Base-by-base conservation (phyloP, 179 eudicot species). In the Corrigiola litoralis region DNA sequence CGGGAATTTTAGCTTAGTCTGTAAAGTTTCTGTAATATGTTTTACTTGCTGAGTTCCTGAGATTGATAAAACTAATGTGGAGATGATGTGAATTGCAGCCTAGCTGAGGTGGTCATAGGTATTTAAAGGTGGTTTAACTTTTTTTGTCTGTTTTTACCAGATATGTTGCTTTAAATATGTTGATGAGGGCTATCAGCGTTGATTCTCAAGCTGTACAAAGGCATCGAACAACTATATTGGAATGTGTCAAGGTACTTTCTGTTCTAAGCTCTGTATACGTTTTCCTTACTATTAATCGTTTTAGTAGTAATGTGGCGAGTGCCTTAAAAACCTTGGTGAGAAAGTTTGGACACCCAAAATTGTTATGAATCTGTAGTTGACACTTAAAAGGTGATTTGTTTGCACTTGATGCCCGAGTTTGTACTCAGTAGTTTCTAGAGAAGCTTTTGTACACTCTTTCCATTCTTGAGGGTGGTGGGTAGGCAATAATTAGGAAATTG, bases 131-230 rank as follows among this genome's bases (percentile, higher is more conserved):
- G 56, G 47, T 59, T 60, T 33, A 11, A 4, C 16, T 32, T 71
- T 3, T 45, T 65, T 58, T 50, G n/a, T n/a, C n/a, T n/a, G n/a
- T n/a, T 38, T 62, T 53, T 75, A 36, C 48, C 87, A 94, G 97
- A 84, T 94, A 87, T 80, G 99, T 94, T 77, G 97, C 97, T 50
- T 78, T 94, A 66, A 94, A 87, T 75, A 94, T 94, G 99, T 75
- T 94, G 87, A 87, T 78, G 91, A 87, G 75, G 83, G 99, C 99
- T 31, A 82, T 94, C 68, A 70, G 80, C 27, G 90, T 94, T 58
- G 99, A 94, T 61, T 47, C 88, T 73, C 99, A 94, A 87, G 99
- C 99, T 59, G 99, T 94, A 62, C 99, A 94, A 78, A 84, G 99
- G 80, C 99, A 94, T 71, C 84, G 99, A 58, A 80, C 84, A 66